These are phyloP conservation scores for Spinacia oleracea DNA, from an alignment of 179 eudicot genomes.

Conservation along the genomic window DNA sequence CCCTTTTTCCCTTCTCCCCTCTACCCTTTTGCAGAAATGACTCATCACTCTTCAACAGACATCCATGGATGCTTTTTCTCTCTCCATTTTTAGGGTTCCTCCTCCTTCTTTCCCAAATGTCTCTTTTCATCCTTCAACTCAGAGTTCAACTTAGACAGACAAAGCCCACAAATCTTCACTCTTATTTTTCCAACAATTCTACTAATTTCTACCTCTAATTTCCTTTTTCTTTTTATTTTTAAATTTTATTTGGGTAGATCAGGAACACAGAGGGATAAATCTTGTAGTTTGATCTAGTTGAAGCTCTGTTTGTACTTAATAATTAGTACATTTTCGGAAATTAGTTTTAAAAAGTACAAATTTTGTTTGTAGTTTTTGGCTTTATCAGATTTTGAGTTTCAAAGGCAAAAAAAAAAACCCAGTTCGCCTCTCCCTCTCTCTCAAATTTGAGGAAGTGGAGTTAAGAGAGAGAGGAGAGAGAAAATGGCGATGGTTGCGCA, in stretches of 20 bases:
- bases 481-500: constrained; percentile 43
- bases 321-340: too few species aligned
- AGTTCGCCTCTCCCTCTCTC: not conserved
- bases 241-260: too few species aligned
- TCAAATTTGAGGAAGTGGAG: not conserved
- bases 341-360: too few species aligned
- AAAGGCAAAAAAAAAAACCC: too few species aligned
- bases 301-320: too few species aligned
- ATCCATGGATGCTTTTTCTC: constrained; percentile 10
- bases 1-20: not conserved
- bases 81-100: constrained; percentile 12
- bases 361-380: too few species aligned
- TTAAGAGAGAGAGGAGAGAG: not conserved
- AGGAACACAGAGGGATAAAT: too few species aligned
- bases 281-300: too few species aligned
- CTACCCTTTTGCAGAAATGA: constrained; percentile 1
- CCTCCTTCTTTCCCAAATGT: constrained; percentile 17
- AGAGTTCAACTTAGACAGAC: not conserved
- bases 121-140: constrained; percentile 5
- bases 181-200: too few species aligned
- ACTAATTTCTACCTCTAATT: too few species aligned
- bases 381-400: too few species aligned
- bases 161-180: not conserved
- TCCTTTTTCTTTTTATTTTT: too few species aligned
- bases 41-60: not conserved